Evolutionary conservation across 208 protist species (phyloP), one percentile per base, ranked within the genome.

Genomic region (Trypanosoma scelopori): DNA sequence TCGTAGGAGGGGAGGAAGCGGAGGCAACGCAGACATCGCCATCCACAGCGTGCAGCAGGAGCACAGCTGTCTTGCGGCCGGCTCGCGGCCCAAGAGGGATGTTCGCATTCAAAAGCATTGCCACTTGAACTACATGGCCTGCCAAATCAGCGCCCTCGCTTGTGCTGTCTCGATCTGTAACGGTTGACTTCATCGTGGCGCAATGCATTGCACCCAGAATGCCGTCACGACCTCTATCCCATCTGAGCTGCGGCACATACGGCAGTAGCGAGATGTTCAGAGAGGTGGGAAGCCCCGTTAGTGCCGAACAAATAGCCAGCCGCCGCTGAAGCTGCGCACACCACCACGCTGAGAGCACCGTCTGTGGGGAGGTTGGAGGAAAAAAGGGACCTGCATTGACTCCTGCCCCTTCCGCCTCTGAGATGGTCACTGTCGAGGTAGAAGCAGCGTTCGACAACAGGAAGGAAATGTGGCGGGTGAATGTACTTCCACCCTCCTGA

Each of bases 311-410:
- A 41, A 89, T 45, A 46, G 82, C 84, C n/a, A 89, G 61, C 11
- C 43, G 27, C 18, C 78, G 79, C 63, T 93, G 87, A 43, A 90
- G 48, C 59, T 79, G 32, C 0, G 71, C 71, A 68, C 87, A 93
- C 84, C 87, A 93, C 3, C 41, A 25, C 13, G 78, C 46, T 11
- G 62, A 78, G 1, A 93, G 43, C 43, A 30, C 20, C 18, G 48
- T 61, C 18, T 43, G 42, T n/a, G 66, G 55, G 3, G 18, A 55
- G 3, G 25, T 28, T 6, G 39, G 9, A 18, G 22, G 15, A 18
- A 22, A 46, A 61, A 23, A 27, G 49, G 43, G 6, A 25, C 4
- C 32, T n/a, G 23, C 27, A 58, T 15, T 16, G 16, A 4, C 18
- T 58, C 4, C 20, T 25, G 27, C n/a, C 16, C 7, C 35, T 16